Percentiles rank a stretch among this genome's conserved stretches.
Evolutionary conservation across 2,329 filamentous ascomycete genomes (phyloP).

Genomic region (Alternaria novae-zelandiae): DNA sequence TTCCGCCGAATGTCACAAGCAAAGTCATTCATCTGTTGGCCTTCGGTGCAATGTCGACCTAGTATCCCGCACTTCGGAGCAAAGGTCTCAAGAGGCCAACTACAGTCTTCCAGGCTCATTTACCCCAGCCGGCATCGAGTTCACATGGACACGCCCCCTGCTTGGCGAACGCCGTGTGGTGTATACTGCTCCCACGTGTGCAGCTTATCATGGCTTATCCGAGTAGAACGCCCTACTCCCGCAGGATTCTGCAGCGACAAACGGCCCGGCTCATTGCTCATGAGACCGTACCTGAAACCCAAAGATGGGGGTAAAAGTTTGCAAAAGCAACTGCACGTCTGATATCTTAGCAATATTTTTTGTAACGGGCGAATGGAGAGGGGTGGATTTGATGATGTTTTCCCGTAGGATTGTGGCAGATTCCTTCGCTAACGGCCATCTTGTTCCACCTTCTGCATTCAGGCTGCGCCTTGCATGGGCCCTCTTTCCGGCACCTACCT

Average conservation of each 20-base stretch:
- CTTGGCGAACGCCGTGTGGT: slow-evolving; percentile 31
- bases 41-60: slow-evolving; percentile 8
- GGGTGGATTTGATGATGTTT: slow-evolving; percentile 6
- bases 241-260: slow-evolving; percentile 7
- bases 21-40: slow-evolving; percentile 4
- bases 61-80: slow-evolving; percentile 11
- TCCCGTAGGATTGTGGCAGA: slow-evolving; percentile 19
- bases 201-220: slow-evolving; percentile 41
- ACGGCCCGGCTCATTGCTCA: slow-evolving; percentile 4
- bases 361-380: slow-evolving; percentile 12
- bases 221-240: slow-evolving; percentile 22
- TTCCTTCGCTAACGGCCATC: slow-evolving; percentile 11
- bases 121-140: slow-evolving; percentile 25
- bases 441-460: slow-evolving; percentile 24
- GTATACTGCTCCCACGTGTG: slow-evolving; percentile 37
- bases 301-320: slow-evolving; percentile 11
- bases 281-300: slow-evolving; percentile 14
- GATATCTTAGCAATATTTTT: not conserved
- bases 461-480: slow-evolving; percentile 9
- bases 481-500: not conserved
- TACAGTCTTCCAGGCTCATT: slow-evolving; percentile 20
- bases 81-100: slow-evolving; percentile 23
- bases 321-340: not conserved
- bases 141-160: slow-evolving; percentile 41
- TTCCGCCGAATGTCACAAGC: slow-evolving; percentile 8